phyloP scores from a whole-genome alignment of 2,329 filamentous ascomycete species.

The Colletotrichum orbiculare region DNA sequence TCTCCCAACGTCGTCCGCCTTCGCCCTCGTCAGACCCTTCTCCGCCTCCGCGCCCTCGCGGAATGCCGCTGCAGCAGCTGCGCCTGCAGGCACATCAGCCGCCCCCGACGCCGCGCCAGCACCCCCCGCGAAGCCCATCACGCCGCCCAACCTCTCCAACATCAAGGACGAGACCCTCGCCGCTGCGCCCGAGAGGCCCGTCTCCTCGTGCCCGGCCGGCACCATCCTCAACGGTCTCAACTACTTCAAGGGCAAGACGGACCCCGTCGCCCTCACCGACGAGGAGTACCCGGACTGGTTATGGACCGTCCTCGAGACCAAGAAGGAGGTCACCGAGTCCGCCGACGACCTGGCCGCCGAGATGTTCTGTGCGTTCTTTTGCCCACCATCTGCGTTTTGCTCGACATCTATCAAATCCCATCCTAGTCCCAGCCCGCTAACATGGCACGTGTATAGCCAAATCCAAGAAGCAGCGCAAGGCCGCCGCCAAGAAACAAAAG shows the following conservation, averaged over 20 bases:
- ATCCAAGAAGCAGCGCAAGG: conserved; percentile 82
- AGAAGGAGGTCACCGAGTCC: conserved; percentile 62
- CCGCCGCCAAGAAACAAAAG: conserved; percentile 74
- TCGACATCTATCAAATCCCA: background rate
- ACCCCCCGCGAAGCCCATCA: conserved; percentile 47
- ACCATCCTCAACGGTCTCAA: conserved; percentile 80
- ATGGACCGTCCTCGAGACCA: conserved; percentile 76
- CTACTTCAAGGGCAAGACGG: conserved; percentile 77
- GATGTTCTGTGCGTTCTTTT: conserved; percentile 76
- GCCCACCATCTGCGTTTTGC: background rate
- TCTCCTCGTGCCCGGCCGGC: conserved; percentile 72
- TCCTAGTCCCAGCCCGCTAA: background rate
- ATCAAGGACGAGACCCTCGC: conserved; percentile 43
- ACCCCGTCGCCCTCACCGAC: conserved; percentile 80
- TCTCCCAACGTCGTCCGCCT: conserved; percentile 37
- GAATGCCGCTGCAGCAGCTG: conserved; percentile 23
- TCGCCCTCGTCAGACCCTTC: conserved; percentile 49
- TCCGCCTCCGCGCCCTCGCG: conserved; percentile 48
- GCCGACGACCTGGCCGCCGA: conserved; percentile 72
- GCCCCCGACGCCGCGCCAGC: conserved; percentile 41
- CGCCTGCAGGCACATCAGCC: conserved; percentile 9
- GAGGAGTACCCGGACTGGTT: conserved; percentile 84
- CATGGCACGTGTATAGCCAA: conserved; percentile 66
- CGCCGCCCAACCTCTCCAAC: conserved; percentile 45
- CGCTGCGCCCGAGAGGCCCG: conserved; percentile 43